These are phyloP conservation scores for Phaeosphaeria sp. DNA, from an alignment of 2,329 filamentous ascomycete species.

Conservation along the genomic window DNA sequence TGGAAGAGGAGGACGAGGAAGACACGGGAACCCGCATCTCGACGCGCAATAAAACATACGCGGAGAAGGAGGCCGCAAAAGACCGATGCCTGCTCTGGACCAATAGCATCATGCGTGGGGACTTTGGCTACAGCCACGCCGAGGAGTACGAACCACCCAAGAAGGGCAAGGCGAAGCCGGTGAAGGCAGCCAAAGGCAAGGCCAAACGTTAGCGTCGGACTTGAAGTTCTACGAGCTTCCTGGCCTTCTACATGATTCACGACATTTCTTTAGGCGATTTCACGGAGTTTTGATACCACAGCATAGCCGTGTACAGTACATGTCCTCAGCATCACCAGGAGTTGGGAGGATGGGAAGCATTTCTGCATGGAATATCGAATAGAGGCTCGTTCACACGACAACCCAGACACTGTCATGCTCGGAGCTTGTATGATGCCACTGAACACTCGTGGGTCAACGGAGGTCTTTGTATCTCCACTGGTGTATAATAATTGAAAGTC, in stretches of 20 bases:
- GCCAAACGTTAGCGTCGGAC: conserved; percentile 25
- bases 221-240: background rate
- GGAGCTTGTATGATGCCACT: background rate
- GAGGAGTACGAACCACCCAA: conserved; percentile 60
- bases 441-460: background rate
- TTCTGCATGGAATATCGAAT: background rate
- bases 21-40: conserved; percentile 63
- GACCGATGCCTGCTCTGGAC: conserved; percentile 71
- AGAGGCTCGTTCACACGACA: background rate
- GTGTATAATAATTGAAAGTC: background rate
- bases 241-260: conserved; percentile 12
- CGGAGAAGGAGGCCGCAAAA: conserved; percentile 59
- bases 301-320: conserved; percentile 16
- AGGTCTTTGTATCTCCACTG: background rate
- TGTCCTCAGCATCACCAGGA: conserved; percentile 22
- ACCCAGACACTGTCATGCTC: background rate
- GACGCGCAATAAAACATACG: conserved; percentile 68
- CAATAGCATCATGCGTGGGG: conserved; percentile 66
- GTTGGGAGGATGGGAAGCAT: conserved; percentile 17
- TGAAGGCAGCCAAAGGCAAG: conserved; percentile 38
- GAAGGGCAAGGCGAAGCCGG: conserved; percentile 52
- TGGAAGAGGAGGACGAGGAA: conserved; percentile 55
- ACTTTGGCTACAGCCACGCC: conserved; percentile 66
- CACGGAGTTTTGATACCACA: conserved; percentile 31
- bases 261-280: conserved; percentile 25